phyloP scores from a whole-genome alignment of 345 rosid genomes.

The Citrus cavaleriei region DNA sequence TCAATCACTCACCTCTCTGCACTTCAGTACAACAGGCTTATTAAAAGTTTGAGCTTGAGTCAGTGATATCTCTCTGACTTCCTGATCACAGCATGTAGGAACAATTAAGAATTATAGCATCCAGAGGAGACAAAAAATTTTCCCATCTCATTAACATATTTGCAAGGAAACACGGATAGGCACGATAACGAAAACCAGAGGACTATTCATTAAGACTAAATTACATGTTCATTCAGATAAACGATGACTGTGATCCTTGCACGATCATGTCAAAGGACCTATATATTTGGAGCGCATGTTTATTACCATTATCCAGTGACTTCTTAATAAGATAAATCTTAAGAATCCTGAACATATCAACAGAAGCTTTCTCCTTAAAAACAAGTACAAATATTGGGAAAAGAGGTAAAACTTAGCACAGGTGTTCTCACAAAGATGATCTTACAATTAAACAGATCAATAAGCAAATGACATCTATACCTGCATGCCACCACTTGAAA shows the following conservation, averaged over 20 bases:
- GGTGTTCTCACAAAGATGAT: background rate
- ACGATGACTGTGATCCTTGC: background rate
- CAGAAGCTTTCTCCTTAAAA: background rate
- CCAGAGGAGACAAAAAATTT: background rate
- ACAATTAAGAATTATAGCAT: constrained; percentile 16
- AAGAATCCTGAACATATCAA: background rate
- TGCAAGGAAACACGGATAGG: constrained; percentile 1
- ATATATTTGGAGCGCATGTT: background rate
- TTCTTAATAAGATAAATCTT: background rate
- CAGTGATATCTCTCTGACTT: constrained; percentile 66
- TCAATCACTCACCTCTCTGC: constrained; percentile 74
- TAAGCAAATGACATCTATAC: background rate
- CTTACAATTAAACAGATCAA: background rate
- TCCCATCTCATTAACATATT: background rate
- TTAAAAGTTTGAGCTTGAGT: constrained; percentile 55
- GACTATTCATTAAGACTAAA: background rate
- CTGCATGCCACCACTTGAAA: background rate
- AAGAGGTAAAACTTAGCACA: background rate
- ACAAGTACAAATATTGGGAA: background rate
- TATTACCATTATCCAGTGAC: background rate
- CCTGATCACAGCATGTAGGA: constrained; percentile 47
- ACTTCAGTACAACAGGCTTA: constrained; percentile 64
- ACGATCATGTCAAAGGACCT: background rate
- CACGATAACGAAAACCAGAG: background rate
- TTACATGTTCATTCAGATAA: background rate